Conservation (phyloP, 1,284 basidiomycete genomes). For the Trichosporon sp. region DNA sequence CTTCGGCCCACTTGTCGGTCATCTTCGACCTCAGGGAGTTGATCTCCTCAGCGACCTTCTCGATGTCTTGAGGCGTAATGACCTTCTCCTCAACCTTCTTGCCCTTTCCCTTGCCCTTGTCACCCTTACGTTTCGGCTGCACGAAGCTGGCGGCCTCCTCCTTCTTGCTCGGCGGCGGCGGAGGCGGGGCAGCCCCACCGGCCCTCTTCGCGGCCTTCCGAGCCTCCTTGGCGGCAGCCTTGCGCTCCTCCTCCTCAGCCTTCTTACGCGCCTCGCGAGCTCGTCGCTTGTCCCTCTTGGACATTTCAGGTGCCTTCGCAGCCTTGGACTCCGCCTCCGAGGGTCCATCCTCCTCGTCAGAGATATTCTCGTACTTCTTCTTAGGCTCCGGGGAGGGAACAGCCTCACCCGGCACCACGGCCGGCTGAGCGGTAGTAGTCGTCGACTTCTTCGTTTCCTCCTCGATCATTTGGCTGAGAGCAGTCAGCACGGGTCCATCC, state of each 20-base stretch:
- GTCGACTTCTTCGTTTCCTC: slow-evolving; percentile 29
- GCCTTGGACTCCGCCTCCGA: slow-evolving; percentile 20
- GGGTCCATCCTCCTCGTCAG: slow-evolving; percentile 23
- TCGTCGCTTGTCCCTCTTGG: slow-evolving; percentile 79
- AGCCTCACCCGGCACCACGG: slow-evolving; percentile 30
- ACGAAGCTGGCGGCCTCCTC: slow-evolving; percentile 28
- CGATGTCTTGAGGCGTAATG: slow-evolving; percentile 30
- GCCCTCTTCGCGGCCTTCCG: slow-evolving; percentile 41
- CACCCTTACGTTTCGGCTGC: slow-evolving; percentile 30
- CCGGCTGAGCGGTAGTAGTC: slow-evolving; percentile 28
- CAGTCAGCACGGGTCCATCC: not conserved
- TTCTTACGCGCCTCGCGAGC: slow-evolving; percentile 77
- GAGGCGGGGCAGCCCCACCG: slow-evolving; percentile 8
- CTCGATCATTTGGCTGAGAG: not conserved
- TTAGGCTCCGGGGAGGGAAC: not conserved
- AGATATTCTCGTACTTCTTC: not conserved
- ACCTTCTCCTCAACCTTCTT: slow-evolving; percentile 24
- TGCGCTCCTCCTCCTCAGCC: slow-evolving; percentile 56
- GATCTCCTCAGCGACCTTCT: slow-evolving; percentile 33
- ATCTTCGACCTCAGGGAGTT: slow-evolving; percentile 46
- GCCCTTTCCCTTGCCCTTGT: slow-evolving; percentile 27
- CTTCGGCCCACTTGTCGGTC: slow-evolving; percentile 45
- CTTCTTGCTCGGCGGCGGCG: slow-evolving; percentile 23
- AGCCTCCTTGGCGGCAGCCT: slow-evolving; percentile 39
- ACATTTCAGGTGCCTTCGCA: slow-evolving; percentile 56